A percentile compares a stretch with the other conserved stretches of the same genome.
These are phyloP conservation scores for Bolboschoenus planiculmis DNA, from an alignment of 176 grass and related monocot species.

Conservation along the genomic window DNA sequence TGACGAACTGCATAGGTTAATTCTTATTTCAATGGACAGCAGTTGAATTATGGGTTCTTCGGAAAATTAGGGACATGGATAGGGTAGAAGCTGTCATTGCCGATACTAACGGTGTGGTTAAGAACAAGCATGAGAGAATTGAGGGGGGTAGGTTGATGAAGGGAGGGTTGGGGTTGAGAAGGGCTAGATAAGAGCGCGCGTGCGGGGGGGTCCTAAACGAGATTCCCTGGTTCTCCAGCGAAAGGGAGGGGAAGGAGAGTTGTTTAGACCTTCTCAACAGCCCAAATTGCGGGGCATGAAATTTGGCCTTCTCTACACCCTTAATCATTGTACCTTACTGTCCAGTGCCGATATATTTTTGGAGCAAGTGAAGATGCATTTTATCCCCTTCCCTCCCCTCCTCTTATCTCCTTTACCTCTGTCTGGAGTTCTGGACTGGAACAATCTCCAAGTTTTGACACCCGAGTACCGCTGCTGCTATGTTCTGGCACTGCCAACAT, in stretches of 20 bases:
- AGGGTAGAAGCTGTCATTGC: neutral
- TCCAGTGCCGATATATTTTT: neutral
- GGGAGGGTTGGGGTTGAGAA: neutral
- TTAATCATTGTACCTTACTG: too few relatives aligned
- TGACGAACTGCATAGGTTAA: neutral
- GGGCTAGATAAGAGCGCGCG: too few relatives aligned
- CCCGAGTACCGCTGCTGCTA: neutral
- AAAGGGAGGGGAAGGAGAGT: neutral
- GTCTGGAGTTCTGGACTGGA: neutral
- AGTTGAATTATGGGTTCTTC: neutral
- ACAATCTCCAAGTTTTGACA: neutral
- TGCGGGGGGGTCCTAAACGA: neutral
- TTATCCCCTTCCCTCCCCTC: neutral
- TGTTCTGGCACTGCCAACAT: neutral
- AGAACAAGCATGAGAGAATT: neutral
- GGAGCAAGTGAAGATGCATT: neutral
- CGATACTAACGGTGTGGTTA: neutral
- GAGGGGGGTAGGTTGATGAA: neutral
- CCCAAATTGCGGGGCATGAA: too few relatives aligned
- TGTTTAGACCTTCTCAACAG: neutral
- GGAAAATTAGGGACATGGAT: neutral
- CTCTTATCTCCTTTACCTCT: neutral
- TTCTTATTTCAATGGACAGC: neutral
- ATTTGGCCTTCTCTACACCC: too few relatives aligned
- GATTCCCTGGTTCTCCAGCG: neutral